Conservation (phyloP, 2,329 filamentous ascomycete species). For the Xylariaceae sp. region DNA sequence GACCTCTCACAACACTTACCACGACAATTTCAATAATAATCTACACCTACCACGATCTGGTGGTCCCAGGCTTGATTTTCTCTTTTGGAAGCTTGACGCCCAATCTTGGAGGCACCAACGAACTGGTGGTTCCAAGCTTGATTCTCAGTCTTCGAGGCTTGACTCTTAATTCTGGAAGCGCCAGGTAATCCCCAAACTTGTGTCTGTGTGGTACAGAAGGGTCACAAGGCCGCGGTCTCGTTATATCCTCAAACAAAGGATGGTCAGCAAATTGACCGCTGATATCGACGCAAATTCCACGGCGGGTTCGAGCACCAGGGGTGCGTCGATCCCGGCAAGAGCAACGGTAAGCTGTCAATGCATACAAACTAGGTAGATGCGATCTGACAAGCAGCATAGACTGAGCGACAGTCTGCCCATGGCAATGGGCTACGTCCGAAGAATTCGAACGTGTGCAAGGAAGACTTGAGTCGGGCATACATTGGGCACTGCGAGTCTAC, state of each 20-base stretch:
- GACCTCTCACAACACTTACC: constrained; percentile 2
- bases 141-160: no score
- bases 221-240: constrained; percentile 3
- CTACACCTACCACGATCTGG: constrained; percentile 11
- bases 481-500: constrained; percentile 17
- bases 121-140: constrained; percentile 15
- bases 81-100: no score
- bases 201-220: no score
- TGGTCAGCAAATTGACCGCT: constrained; percentile 25
- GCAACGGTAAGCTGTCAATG: not conserved
- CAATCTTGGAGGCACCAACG: not conserved
- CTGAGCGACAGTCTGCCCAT: constrained; percentile 9
- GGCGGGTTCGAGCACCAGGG: constrained; percentile 10
- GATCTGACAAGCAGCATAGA: constrained; percentile 1
- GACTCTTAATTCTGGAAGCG: no score
- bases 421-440: constrained; percentile 20
- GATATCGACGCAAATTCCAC: constrained; percentile 14
- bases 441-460: constrained; percentile 19
- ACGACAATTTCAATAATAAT: constrained; percentile 5
- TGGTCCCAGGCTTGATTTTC: constrained; percentile 6
- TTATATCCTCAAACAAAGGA: constrained; percentile 26
- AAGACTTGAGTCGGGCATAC: constrained; percentile 19
- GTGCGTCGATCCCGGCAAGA: constrained; percentile 9
- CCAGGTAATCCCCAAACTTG: no score
- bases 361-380: not conserved